These are phyloP conservation scores for Sutorius eximius DNA, from an alignment of 1,284 basidiomycete genomes.

Conservation along the genomic window DNA sequence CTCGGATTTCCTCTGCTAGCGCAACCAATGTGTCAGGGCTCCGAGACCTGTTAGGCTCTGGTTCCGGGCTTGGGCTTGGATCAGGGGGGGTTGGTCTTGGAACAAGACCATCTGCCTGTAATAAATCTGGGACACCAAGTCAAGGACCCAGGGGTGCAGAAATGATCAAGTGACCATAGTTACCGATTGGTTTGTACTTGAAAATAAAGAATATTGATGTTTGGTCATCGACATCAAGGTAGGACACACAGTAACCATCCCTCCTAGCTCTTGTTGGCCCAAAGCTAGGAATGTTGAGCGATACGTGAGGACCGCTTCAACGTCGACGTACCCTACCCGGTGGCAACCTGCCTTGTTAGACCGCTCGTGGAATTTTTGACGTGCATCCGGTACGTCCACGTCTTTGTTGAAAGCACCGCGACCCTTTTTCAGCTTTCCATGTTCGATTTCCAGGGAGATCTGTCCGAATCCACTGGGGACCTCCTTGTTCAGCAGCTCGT, in stretches of 20 bases:
- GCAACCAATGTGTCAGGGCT: not conserved
- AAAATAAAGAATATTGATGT: not conserved
- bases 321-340: not conserved
- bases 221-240: not conserved
- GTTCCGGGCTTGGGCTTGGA: not conserved
- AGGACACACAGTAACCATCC: not conserved
- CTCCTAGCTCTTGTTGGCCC: not conserved
- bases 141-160: not conserved
- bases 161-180: too few relatives aligned
- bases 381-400: not conserved
- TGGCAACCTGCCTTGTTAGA: not conserved
- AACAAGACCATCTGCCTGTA: not conserved
- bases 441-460: not conserved
- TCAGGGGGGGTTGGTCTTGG: not conserved
- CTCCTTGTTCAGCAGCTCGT: not conserved
- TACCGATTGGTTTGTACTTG: not conserved
- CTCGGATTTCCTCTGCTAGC: not conserved
- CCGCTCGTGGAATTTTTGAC: not conserved
- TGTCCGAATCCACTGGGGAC: not conserved
- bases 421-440: not conserved
- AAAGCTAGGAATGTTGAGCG: not conserved
- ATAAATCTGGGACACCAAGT: not conserved
- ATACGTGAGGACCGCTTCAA: not conserved
- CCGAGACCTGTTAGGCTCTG: not conserved
- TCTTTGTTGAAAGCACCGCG: not conserved